Percentiles rank a stretch among this genome's conserved stretches.
These are phyloP conservation scores for Sinapis alba DNA, from an alignment of 441 rosid species.

Conservation along the genomic window DNA sequence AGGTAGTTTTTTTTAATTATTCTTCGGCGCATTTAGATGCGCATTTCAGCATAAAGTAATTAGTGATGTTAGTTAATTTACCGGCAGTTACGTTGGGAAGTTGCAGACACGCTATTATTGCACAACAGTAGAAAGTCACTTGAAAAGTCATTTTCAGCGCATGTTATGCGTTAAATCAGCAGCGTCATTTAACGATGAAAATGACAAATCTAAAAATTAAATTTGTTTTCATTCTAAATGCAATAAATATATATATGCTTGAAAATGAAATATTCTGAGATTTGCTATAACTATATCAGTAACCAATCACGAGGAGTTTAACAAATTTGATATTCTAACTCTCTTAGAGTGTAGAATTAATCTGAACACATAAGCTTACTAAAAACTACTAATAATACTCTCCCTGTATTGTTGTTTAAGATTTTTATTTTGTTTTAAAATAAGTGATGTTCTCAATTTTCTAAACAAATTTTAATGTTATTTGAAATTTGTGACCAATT, in stretches of 20 bases:
- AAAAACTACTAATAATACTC: too few relatives aligned
- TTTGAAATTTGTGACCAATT: too few relatives aligned
- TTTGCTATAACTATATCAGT: conserved; percentile 17
- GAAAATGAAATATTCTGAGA: conserved; percentile 19
- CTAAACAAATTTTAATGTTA: too few relatives aligned
- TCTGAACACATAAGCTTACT: neutral
- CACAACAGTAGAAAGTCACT: conserved; percentile 20
- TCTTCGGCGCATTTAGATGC: conserved; percentile 9
- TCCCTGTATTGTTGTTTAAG: too few relatives aligned
- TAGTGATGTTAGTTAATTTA: conserved; percentile 2
- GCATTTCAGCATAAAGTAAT: conserved; percentile 21
- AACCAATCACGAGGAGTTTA: conserved; percentile 28
- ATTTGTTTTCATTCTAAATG: conserved; percentile 6
- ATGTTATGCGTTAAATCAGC: conserved; percentile 43
- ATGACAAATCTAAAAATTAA: conserved; percentile 11
- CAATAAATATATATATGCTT: neutral
- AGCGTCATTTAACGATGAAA: conserved; percentile 26
- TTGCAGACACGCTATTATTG: conserved; percentile 31
- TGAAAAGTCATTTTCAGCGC: conserved; percentile 44
- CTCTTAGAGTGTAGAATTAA: neutral
- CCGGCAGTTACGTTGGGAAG: conserved; percentile 32
- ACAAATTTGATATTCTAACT: neutral
- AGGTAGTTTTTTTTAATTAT: conserved; percentile 44
- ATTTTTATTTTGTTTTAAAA: too few relatives aligned
- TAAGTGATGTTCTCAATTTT: too few relatives aligned